Conservation (phyloP, 1,139 yeast species). For the Scheffersomyces titani region DNA sequence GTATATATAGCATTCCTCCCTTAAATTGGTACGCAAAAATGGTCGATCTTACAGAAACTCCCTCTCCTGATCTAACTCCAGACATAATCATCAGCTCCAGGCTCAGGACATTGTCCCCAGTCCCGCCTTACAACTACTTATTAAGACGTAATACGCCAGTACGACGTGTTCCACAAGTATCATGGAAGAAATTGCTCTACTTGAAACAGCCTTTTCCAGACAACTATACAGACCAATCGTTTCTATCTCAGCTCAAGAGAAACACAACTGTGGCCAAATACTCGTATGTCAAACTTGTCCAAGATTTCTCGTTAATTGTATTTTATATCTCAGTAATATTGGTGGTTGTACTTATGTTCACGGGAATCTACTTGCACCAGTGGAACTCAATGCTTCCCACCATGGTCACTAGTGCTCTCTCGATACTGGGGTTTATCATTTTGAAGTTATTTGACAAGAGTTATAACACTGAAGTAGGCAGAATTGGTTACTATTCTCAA, state of each 20-base stretch:
- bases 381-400: conserved; percentile 49
- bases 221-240: conserved; percentile 81
- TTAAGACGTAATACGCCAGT: background rate
- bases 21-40: background rate
- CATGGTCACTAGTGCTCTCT: conserved; percentile 22
- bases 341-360: conserved; percentile 62
- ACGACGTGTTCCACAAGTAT: conserved; percentile 12
- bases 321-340: conserved; percentile 65
- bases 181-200: conserved; percentile 90
- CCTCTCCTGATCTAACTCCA: background rate
- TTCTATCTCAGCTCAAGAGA: conserved; percentile 73
- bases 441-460: conserved; percentile 6
- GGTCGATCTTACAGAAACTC: background rate
- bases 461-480: conserved; percentile 7
- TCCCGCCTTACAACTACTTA: background rate
- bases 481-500: conserved; percentile 2
- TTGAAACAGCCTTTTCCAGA: conserved; percentile 86
- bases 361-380: conserved; percentile 49
- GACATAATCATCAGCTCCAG: background rate
- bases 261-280: conserved; percentile 75
- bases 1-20: background rate
- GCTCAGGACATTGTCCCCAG: background rate
- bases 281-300: conserved; percentile 59
- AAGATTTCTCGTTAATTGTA: conserved; percentile 70
- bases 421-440: conserved; percentile 32